Conservation (phyloP, 2,329 filamentous ascomycete species). For the Zasmidium angulare region DNA sequence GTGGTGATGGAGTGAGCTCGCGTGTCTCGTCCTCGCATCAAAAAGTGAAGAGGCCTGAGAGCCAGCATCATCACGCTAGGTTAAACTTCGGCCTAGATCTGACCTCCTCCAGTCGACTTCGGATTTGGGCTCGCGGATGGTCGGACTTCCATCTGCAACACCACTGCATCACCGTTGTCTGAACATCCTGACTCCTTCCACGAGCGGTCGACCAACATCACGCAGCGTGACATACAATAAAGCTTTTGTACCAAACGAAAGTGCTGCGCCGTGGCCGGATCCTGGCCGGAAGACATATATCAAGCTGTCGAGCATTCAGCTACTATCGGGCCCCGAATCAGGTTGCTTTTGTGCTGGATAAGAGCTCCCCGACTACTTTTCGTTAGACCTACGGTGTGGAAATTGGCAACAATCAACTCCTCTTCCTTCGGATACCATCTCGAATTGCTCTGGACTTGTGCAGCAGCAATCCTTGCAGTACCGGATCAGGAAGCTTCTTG, state of each 20-base stretch:
- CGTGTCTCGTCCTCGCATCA: neutral
- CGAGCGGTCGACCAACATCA: neutral
- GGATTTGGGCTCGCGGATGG: neutral
- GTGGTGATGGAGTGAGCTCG: constrained; percentile 1
- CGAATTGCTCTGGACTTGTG: neutral
- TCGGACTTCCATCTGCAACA: neutral
- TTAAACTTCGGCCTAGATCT: neutral
- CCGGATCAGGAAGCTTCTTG: constrained; percentile 3
- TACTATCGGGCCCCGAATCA: neutral
- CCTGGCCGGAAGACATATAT: neutral
- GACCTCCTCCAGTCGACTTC: no score
- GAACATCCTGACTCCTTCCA: neutral
- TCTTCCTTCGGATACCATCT: neutral
- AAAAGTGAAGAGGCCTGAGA: neutral
- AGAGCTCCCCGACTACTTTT: neutral
- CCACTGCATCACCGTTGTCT: neutral
- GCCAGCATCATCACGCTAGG: neutral
- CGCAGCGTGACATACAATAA: neutral
- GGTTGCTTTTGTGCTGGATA: constrained; percentile 11
- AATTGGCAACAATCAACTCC: neutral
- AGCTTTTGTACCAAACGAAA: neutral
- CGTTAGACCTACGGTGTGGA: neutral
- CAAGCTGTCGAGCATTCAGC: neutral
- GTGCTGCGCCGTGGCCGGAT: neutral
- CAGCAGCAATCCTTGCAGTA: neutral